phyloP scores from a whole-genome alignment of 2,329 filamentous ascomycete species.

The Aureobasidium sp. region DNA sequence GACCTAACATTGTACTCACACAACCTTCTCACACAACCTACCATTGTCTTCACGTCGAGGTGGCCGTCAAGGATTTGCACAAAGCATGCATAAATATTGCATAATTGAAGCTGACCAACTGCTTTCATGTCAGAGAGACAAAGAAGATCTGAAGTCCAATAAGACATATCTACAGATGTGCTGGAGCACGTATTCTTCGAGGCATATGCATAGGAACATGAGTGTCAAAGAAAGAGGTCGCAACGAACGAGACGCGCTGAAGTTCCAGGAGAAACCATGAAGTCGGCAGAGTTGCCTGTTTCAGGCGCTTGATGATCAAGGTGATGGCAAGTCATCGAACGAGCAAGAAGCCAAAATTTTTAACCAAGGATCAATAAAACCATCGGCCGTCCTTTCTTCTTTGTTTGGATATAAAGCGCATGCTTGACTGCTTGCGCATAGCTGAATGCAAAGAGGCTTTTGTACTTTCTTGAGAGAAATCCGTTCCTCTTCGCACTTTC shows the following conservation, averaged over 20 bases:
- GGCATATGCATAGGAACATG: not conserved
- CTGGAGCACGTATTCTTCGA: not conserved
- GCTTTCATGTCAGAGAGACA: not conserved
- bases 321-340: slow-evolving; percentile 15
- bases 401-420: slow-evolving; percentile 7
- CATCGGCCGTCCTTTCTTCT: not conserved
- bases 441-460: slow-evolving; percentile 19
- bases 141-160: not conserved
- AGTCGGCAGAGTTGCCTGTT: slow-evolving; percentile 12
- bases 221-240: not conserved
- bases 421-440: slow-evolving; percentile 17
- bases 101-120: not conserved
- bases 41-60: not conserved
- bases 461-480: slow-evolving; percentile 16
- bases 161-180: not conserved
- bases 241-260: not conserved
- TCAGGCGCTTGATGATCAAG: slow-evolving; percentile 9
- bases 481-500: slow-evolving; percentile 5
- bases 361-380: not conserved
- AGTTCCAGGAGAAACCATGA: not conserved
- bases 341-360: slow-evolving; percentile 10
- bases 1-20: not conserved
- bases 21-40: not conserved
- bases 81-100: not conserved
- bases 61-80: not conserved